Evolutionary conservation across 2,329 filamentous ascomycete genomes (phyloP).

Genomic region (Chaetomium globosum): DNA sequence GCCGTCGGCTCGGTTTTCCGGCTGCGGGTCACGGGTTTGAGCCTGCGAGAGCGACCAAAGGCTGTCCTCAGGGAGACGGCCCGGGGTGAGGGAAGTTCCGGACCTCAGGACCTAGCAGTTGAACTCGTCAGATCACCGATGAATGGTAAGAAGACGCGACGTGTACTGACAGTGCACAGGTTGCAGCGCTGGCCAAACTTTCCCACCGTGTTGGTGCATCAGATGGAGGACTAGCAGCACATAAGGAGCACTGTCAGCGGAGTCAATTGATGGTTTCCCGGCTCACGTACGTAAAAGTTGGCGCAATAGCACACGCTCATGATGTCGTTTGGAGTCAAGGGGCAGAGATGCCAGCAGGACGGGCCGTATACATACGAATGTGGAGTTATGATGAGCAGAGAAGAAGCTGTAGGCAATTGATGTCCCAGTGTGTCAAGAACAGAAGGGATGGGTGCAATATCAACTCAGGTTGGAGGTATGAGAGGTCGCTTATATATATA

Average conservation of each 20-base stretch:
- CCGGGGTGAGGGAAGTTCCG: conserved; percentile 38
- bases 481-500: not conserved
- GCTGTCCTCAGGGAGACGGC: conserved; percentile 37
- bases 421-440: not conserved
- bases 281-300: conserved; percentile 43
- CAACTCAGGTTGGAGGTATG: not conserved
- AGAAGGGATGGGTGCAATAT: not conserved
- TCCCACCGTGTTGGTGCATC: conserved; percentile 44
- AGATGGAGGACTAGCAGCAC: conserved; percentile 41
- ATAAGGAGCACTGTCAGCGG: conserved; percentile 20
- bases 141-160: not conserved
- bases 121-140: not conserved
- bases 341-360: not conserved
- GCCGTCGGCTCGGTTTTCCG: not conserved
- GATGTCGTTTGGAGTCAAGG: not conserved
- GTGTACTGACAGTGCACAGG: conserved; percentile 41
- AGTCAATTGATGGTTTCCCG: not conserved
- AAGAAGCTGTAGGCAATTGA: not conserved
- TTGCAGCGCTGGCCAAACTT: conserved; percentile 45
- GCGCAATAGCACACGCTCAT: conserved; percentile 43
- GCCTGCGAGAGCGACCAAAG: conserved; percentile 25
- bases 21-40: not conserved
- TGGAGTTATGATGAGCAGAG: not conserved
- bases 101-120: conserved; percentile 36
- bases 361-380: not conserved